phyloP scores from a whole-genome alignment of 805 yeast genomes.

The Yamadazyma tumulicola region DNA sequence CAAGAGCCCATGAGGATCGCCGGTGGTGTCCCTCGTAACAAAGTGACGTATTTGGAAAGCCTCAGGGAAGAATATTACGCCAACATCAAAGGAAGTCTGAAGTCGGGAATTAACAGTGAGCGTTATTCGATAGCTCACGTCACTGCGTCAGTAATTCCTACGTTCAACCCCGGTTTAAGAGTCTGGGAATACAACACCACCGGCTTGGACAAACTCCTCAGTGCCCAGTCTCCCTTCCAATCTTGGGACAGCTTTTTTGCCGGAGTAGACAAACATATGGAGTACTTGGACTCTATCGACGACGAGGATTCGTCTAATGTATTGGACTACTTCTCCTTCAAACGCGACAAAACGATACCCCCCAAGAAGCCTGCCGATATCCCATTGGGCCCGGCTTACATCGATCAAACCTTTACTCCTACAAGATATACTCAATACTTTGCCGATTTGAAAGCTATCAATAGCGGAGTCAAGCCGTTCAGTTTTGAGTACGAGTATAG shows the following conservation, averaged over 20 bases:
- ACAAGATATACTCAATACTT: conserved; percentile 69
- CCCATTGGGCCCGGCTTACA: conserved; percentile 74
- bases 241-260: conserved; percentile 62
- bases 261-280: conserved; percentile 37
- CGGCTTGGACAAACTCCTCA: conserved; percentile 33
- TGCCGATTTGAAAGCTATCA: conserved; percentile 55
- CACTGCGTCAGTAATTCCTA: conserved; percentile 74
- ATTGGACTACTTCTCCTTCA: conserved; percentile 12
- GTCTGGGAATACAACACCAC: conserved; percentile 84
- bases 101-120: conserved; percentile 44
- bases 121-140: conserved; percentile 70
- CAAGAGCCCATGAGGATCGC: conserved; percentile 11
- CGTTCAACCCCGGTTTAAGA: conserved; percentile 78
- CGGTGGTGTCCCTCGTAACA: conserved; percentile 64
- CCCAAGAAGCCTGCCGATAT: conserved; percentile 50
- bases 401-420: conserved; percentile 70
- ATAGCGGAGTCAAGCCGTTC: conserved; percentile 45
- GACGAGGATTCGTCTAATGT: conserved; percentile 15
- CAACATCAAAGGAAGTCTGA: conserved; percentile 41
- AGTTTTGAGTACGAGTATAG: conserved; percentile 64
- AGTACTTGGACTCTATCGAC: conserved; percentile 26
- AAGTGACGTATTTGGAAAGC: conserved; percentile 58
- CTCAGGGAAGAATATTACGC: conserved; percentile 55
- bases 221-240: conserved; percentile 19
- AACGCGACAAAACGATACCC: conserved; percentile 60